Percentiles rank a stretch among this genome's conserved stretches.
phyloP scores from a whole-genome alignment of 2,329 filamentous ascomycete species.

The Sporothrix phasma region DNA sequence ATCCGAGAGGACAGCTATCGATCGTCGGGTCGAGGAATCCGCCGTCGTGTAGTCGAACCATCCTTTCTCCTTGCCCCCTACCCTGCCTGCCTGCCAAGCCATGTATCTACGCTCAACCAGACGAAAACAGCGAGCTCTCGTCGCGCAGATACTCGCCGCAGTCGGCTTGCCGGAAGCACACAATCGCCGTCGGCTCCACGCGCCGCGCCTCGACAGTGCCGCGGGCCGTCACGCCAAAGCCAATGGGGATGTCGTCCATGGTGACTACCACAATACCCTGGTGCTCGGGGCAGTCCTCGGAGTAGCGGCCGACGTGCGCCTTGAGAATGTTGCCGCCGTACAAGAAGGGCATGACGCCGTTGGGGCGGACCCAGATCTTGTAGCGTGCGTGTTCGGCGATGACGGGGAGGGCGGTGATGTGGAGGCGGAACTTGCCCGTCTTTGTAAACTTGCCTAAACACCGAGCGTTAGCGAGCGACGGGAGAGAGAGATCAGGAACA shows the following conservation, averaged over 20 bases:
- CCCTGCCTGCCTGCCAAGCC: no score
- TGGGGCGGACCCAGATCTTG: constrained; percentile 94
- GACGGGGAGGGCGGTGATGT: constrained; percentile 79
- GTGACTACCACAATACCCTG: constrained; percentile 81
- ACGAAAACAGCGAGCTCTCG: constrained; percentile 54
- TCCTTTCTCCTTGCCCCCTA: neutral
- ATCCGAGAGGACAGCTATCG: neutral
- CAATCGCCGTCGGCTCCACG: constrained; percentile 81
- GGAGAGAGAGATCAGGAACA: no score
- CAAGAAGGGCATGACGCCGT: constrained; percentile 94
- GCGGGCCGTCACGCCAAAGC: constrained; percentile 86
- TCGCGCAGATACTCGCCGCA: constrained; percentile 91
- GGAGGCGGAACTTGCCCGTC: constrained; percentile 87
- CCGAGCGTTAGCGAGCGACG: neutral
- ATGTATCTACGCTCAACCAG: constrained; percentile 8
- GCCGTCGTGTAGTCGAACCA: neutral
- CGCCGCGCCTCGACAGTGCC: constrained; percentile 74
- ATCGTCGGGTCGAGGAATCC: neutral
- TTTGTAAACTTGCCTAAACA: constrained; percentile 91
- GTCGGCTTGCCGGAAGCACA: constrained; percentile 85
- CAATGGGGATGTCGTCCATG: constrained; percentile 89
- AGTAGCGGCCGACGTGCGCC: constrained; percentile 65
- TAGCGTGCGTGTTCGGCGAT: constrained; percentile 86
- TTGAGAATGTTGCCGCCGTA: constrained; percentile 84
- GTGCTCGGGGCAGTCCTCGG: constrained; percentile 87